Base-by-base conservation (phyloP, 169 alveolate species). In the Blepharisma undulans region DNA sequence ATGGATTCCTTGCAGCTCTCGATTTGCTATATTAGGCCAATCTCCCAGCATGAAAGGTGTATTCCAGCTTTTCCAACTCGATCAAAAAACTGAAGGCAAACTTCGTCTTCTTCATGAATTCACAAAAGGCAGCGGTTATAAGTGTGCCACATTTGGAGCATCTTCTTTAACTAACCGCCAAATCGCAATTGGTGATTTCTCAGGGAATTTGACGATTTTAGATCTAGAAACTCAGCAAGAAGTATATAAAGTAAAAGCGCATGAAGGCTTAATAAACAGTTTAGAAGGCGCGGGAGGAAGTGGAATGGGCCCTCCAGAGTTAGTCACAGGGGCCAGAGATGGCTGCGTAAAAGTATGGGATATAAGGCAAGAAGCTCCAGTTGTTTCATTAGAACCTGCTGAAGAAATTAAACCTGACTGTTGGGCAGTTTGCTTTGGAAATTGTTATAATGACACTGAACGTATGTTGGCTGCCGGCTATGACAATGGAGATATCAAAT, bases 401-500 rank as follows among this genome's bases (percentile, higher is more conserved):
- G 98, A 95, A 30, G 96, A 95, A 80, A 95, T 97, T 84, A 95
- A 95, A 22, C 99, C 99, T 6, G 99, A 98, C 92, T 98, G 99
- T 93, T 98, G 99, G 99, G 96, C 98, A 7, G 99, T 98, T 33
- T 95, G 98, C 33, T 98, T 97, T 88, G 99, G 99, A 19, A 96
- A 97, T 89, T 78, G 94, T 66, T 95, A 97, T 95, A 96, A 97
- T 93, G 95, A 95, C 87, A 96, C 94, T 88, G 98, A 97, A 94
- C 95, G 99, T 84, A 94, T 94, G 76, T 90, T 98, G 4, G 98
- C 98, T 16, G 97, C 98, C 34, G 99, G 99, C 16, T 98, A 98
- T 93, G 99, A 98, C 95, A 98, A 98, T 93, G 99, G 99, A 25
- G 99, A 98, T 92, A 94, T 98, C 72, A 98, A 98, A 92, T 92